These are phyloP conservation scores for Ashbya aceris DNA, from an alignment of 1,139 yeast species.

Conservation along the genomic window DNA sequence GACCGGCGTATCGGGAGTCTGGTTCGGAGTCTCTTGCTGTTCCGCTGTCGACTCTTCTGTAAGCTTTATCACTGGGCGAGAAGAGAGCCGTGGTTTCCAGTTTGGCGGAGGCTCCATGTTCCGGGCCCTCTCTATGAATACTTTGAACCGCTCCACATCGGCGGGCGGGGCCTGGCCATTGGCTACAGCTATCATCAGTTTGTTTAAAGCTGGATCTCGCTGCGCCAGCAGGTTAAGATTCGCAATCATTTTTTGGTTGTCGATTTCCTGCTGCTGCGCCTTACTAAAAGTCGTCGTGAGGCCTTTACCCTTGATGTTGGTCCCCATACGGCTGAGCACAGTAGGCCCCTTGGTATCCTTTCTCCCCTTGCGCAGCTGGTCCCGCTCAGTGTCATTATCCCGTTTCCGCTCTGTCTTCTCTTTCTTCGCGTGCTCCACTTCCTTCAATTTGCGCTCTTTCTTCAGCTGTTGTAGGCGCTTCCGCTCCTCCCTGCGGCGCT, in stretches of 20 bases:
- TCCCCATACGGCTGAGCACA: constrained; percentile 6
- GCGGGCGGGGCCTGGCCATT: constrained; percentile 63
- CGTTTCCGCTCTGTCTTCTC: constrained; percentile 17
- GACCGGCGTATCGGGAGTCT: no score
- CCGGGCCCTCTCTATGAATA: constrained; percentile 66
- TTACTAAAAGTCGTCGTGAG: constrained; percentile 10
- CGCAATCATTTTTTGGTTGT: constrained; percentile 70
- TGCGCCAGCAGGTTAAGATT: constrained; percentile 77
- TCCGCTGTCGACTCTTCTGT: no score
- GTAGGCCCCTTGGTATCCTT: constrained; percentile 13
- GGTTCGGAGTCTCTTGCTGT: no score
- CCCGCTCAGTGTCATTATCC: constrained; percentile 17
- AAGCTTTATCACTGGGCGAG: background rate
- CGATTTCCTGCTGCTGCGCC: constrained; percentile 38
- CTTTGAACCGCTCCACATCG: constrained; percentile 69
- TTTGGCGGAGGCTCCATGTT: constrained; percentile 53
- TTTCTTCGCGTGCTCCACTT: constrained; percentile 13
- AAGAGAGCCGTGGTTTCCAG: constrained; percentile 23
- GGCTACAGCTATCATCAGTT: constrained; percentile 76
- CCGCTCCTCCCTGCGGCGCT: constrained; percentile 24
- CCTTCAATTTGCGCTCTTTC: constrained; percentile 24
- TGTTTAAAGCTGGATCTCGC: constrained; percentile 53
- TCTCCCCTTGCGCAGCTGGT: constrained; percentile 15
- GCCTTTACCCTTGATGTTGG: constrained; percentile 9
- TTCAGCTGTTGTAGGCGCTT: constrained; percentile 23